phyloP scores from a whole-genome alignment of 805 yeast genomes.

The Danielia reshetovae region DNA sequence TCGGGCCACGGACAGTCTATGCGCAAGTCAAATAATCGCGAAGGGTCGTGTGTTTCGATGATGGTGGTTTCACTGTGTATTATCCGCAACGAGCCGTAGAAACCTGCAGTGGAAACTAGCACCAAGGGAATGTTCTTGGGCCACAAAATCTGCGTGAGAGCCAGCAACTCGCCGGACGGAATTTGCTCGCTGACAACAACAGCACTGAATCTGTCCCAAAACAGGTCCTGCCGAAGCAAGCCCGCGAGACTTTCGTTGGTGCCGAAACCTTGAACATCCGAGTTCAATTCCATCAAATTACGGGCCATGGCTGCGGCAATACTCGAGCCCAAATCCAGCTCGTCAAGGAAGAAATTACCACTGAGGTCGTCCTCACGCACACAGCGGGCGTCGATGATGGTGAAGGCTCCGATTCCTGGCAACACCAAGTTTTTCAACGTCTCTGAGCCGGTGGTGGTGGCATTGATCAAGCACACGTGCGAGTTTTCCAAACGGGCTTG shows the following conservation, averaged over 20 bases:
- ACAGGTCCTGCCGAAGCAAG: conserved; percentile 9
- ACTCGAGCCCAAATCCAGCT: conserved; percentile 38
- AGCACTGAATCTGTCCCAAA: conserved; percentile 51
- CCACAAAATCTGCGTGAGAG: conserved; percentile 39
- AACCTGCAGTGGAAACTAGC: conserved; percentile 51
- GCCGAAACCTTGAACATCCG: conserved; percentile 46
- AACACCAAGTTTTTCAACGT: conserved; percentile 71
- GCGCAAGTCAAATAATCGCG: conserved; percentile 59
- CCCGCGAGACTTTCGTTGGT: conserved; percentile 10
- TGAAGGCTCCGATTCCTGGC: conserved; percentile 65
- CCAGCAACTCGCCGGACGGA: conserved; percentile 15
- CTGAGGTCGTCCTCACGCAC: conserved; percentile 45
- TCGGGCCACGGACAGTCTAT: conserved; percentile 73
- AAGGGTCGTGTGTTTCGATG: conserved; percentile 70
- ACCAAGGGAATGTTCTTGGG: conserved; percentile 50
- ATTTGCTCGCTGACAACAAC: conserved; percentile 40
- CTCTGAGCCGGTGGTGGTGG: conserved; percentile 60
- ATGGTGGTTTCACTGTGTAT: conserved; percentile 58
- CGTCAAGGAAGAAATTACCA: conserved; percentile 59
- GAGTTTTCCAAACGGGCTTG: conserved; percentile 57
- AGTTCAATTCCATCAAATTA: conserved; percentile 54
- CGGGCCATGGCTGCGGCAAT: conserved; percentile 37
- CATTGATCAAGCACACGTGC: conserved; percentile 58
- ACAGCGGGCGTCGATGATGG: conserved; percentile 47
- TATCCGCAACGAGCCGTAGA: conserved; percentile 58